Evolutionary conservation across 345 rosid genomes (phyloP).

Genomic region (Theobroma cacao): DNA sequence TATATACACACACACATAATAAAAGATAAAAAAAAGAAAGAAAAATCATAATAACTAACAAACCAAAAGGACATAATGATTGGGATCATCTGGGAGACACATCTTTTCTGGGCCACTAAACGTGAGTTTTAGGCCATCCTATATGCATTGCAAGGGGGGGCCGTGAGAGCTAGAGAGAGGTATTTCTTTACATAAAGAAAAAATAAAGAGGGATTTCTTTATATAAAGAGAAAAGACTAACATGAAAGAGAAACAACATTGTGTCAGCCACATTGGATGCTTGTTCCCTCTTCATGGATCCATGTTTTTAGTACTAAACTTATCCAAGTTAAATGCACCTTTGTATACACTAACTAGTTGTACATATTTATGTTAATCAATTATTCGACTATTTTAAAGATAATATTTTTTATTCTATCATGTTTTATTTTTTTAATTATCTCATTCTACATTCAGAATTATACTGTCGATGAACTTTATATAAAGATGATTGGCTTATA

Average conservation of each 20-base stretch:
- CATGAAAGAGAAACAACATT: neutral
- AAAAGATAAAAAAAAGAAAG: neutral
- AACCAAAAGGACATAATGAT: conserved; percentile 26
- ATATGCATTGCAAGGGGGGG: conserved; percentile 7
- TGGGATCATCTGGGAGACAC: conserved; percentile 16
- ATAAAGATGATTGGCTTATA: neutral
- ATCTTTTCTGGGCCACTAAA: conserved; percentile 21
- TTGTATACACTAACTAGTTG: neutral
- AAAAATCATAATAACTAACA: conserved; percentile 2
- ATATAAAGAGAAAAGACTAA: neutral
- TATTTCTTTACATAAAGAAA: neutral
- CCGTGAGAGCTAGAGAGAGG: neutral
- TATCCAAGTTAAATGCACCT: neutral
- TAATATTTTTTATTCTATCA: no score
- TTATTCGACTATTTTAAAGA: no score
- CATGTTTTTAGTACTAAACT: neutral
- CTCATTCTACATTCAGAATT: neutral
- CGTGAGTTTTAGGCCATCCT: conserved; percentile 17
- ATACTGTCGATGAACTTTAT: neutral
- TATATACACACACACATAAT: no score
- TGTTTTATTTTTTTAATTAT: neutral
- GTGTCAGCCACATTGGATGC: conserved; percentile 24
- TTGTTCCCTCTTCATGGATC: conserved; percentile 5
- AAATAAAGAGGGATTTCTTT: neutral
- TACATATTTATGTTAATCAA: no score